These are phyloP conservation scores for Apophysomyces elegans DNA, from an alignment of 371 early-diverging fungal genomes.

Conservation along the genomic window DNA sequence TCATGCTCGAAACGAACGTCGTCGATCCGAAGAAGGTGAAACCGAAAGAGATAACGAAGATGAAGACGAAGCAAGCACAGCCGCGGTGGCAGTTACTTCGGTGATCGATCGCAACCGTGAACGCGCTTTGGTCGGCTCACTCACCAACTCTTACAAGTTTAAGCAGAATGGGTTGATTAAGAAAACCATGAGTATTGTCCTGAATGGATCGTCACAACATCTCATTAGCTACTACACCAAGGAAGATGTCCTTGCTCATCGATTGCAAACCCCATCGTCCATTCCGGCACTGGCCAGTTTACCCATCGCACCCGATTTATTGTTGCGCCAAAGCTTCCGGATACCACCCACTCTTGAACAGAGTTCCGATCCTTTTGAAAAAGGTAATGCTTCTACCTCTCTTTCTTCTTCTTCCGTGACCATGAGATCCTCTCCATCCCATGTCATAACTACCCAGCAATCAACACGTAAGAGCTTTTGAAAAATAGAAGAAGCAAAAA, in stretches of 20 bases:
- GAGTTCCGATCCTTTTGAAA: slow-evolving; percentile 14
- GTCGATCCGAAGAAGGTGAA: slow-evolving; percentile 6
- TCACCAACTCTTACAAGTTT: slow-evolving; percentile 67
- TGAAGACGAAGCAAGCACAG: not conserved
- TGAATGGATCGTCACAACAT: slow-evolving; percentile 77
- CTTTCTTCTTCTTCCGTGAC: slow-evolving; percentile 13
- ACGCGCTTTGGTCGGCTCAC: slow-evolving; percentile 62
- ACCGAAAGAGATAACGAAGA: slow-evolving; percentile 14
- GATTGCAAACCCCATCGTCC: slow-evolving; percentile 55
- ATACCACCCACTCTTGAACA: slow-evolving; percentile 52
- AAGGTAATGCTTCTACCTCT: slow-evolving; percentile 17
- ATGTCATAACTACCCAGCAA: not conserved
- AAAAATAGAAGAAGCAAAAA: not conserved
- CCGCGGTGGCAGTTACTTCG: slow-evolving; percentile 8
- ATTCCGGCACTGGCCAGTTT: slow-evolving; percentile 51
- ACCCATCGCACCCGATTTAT: slow-evolving; percentile 55
- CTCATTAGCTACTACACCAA: slow-evolving; percentile 85
- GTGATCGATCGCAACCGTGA: slow-evolving; percentile 55
- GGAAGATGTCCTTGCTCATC: slow-evolving; percentile 66
- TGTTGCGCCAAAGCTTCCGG: slow-evolving; percentile 61
- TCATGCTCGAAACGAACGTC: slow-evolving; percentile 30
- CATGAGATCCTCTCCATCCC: not conserved
- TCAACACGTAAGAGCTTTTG: not conserved
- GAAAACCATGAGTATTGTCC: slow-evolving; percentile 81
- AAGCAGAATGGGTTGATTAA: slow-evolving; percentile 83